These are phyloP conservation scores for Colletotrichum sp. DNA, from an alignment of 2,329 filamentous ascomycete genomes.

Conservation along the genomic window DNA sequence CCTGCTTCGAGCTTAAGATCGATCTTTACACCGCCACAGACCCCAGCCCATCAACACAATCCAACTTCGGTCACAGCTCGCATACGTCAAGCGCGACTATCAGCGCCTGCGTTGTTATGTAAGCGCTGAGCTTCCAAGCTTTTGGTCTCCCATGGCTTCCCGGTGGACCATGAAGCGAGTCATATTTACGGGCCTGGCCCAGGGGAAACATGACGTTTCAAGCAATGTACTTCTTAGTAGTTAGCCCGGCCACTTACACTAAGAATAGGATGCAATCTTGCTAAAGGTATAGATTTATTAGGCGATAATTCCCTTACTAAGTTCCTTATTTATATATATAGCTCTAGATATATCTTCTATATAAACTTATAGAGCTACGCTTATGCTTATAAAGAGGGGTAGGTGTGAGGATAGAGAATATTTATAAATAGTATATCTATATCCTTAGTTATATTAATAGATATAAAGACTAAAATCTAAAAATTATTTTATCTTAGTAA, in stretches of 20 bases:
- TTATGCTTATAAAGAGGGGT: not conserved
- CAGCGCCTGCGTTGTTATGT: constrained; percentile 1
- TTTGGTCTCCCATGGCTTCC: not conserved
- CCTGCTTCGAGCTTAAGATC: not conserved
- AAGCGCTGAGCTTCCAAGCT: not conserved
- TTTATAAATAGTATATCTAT: not conserved
- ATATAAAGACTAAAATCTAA: not conserved
- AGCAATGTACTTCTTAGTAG: not conserved
- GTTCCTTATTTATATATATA: not conserved
- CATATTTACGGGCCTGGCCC: not conserved
- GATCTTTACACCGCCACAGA: not conserved
- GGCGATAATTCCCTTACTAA: not conserved
- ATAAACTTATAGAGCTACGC: not conserved
- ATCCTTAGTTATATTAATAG: not conserved
- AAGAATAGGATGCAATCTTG: not conserved
- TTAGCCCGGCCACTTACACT: not conserved
- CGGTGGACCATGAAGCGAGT: not conserved
- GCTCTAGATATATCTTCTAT: not conserved
- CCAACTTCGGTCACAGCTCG: not conserved
- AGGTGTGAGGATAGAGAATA: not conserved
- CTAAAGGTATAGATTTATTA: not conserved
- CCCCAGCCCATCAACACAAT: not conserved
- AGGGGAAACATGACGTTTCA: not conserved
- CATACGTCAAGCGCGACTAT: not conserved
- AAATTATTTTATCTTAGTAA: not conserved